These are phyloP conservation scores for Talaromyces sp. DNA, from an alignment of 2,329 filamentous ascomycete genomes.

Conservation along the genomic window DNA sequence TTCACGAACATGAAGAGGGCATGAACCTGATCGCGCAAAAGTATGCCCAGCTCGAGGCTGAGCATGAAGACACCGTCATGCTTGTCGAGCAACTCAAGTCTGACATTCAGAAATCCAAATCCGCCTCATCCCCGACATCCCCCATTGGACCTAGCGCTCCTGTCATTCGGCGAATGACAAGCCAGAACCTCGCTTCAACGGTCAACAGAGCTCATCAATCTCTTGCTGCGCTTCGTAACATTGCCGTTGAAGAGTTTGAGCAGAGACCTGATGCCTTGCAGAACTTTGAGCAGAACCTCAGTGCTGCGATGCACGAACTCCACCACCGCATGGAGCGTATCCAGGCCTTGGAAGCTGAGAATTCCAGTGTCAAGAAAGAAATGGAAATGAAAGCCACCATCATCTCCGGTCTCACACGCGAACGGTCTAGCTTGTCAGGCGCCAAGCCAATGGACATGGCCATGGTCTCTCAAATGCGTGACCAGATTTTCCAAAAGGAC, in stretches of 20 bases:
- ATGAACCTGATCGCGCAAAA: conserved; percentile 69
- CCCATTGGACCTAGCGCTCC: conserved; percentile 45
- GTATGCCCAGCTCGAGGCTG: conserved; percentile 76
- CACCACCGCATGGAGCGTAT: conserved; percentile 83
- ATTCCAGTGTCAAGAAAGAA: conserved; percentile 80
- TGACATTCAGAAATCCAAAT: conserved; percentile 74
- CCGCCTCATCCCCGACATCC: conserved; percentile 51
- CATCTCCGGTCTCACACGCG: conserved; percentile 87
- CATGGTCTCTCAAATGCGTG: conserved; percentile 78
- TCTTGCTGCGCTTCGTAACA: conserved; percentile 81
- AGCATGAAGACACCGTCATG: conserved; percentile 76
- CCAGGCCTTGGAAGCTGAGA: conserved; percentile 80
- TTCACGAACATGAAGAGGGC: conserved; percentile 71
- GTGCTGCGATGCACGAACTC: conserved; percentile 87
- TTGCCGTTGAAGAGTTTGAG: conserved; percentile 83
- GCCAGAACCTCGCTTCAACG: conserved; percentile 72
- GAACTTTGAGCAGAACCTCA: conserved; percentile 87
- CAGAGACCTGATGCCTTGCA: conserved; percentile 78
- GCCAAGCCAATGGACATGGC: conserved; percentile 83
- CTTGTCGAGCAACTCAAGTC: conserved; percentile 88
- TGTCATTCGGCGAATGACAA: conserved; percentile 90
- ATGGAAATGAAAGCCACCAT: conserved; percentile 97
- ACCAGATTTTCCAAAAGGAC: conserved; percentile 84
- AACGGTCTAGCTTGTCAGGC: conserved; percentile 81
- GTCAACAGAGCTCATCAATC: conserved; percentile 90